Evolutionary conservation across 345 rosid species (phyloP).

Genomic region (Excoecaria cochinchinensis): DNA sequence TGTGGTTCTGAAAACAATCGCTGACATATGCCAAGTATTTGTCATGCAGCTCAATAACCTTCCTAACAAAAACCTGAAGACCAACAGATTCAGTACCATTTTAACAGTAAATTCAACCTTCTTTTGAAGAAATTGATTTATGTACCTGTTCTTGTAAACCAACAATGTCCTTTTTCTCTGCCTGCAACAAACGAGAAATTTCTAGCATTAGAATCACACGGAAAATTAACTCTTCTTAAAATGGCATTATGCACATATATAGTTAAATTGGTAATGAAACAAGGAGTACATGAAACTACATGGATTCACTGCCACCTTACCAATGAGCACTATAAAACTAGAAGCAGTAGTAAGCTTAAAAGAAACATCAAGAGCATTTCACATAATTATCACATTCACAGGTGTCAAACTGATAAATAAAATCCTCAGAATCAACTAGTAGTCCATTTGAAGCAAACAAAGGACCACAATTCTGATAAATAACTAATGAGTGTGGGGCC

Average conservation of each 20-base stretch:
- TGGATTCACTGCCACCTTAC: no score
- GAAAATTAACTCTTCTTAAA: neutral
- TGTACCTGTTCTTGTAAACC: slow-evolving; percentile 32
- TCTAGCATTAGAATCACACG: slow-evolving; percentile 7
- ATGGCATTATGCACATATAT: neutral
- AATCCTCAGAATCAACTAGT: neutral
- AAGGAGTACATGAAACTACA: neutral
- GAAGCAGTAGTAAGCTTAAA: neutral
- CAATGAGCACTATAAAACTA: neutral
- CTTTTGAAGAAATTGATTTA: neutral
- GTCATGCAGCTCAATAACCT: slow-evolving; percentile 46
- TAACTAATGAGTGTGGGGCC: neutral
- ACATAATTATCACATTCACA: neutral
- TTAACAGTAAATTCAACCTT: neutral
- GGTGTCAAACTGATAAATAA: neutral
- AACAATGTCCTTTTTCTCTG: slow-evolving; percentile 27
- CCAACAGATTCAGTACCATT: slow-evolving; percentile 10
- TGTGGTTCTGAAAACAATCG: slow-evolving; percentile 37
- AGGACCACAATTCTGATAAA: neutral
- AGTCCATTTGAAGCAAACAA: neutral
- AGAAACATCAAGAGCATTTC: neutral
- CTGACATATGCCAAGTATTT: slow-evolving; percentile 33
- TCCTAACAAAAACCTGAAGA: slow-evolving; percentile 33
- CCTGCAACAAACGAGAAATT: slow-evolving; percentile 10
- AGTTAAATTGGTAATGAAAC: neutral